Base-by-base conservation (phyloP, 768 basidiomycete species). In the Pisolithus microcarpus region DNA sequence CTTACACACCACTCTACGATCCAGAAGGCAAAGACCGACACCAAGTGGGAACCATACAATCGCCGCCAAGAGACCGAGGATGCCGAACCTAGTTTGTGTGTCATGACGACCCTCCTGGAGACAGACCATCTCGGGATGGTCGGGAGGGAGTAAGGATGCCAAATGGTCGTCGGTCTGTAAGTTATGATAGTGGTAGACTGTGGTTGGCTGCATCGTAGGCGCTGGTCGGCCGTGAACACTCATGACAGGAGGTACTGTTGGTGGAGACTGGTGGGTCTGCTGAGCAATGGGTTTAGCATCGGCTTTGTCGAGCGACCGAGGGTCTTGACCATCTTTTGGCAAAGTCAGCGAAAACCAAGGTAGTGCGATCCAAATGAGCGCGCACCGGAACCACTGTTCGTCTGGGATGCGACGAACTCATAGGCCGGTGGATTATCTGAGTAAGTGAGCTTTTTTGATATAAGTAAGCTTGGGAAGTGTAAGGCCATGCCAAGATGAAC, bases 21-120 rank as follows among this genome's bases (percentile, higher is more conserved):
- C 90, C 23, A 92, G 72, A 8, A 91, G 66, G 59, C 90, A 92
- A 5, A 85, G 69, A 2, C 81, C 87, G 37, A 92, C 75, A 5
- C 90, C 90, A 0, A 91, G 66, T 4, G 90, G 90, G 71, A 92
- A 92, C 89, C 87, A 91, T 52, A 91, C 71, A 23, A 92, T 69
- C 4, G 90, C 89, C 7, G 85, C 85, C n/a, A 92, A 68, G 30
- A 91, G 66, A 82, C 87, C 89, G 7, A 91, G 73, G 4, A 89
- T 51, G 3, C 90, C 87, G 59, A 75, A 92, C 43, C 73, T 79
- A 19, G 83, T 79, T 34, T 80, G 68, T 4, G 75, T 70, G 11
- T 81, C 61, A 62, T 92, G 90, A n/a, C 66, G 68, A 10, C 89
- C 89, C 7, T 77, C 63, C 63, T 91, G 90, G n/a, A 91, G 66